Conservation (phyloP, 768 basidiomycete genomes). For the Scleroderma bovista region DNA sequence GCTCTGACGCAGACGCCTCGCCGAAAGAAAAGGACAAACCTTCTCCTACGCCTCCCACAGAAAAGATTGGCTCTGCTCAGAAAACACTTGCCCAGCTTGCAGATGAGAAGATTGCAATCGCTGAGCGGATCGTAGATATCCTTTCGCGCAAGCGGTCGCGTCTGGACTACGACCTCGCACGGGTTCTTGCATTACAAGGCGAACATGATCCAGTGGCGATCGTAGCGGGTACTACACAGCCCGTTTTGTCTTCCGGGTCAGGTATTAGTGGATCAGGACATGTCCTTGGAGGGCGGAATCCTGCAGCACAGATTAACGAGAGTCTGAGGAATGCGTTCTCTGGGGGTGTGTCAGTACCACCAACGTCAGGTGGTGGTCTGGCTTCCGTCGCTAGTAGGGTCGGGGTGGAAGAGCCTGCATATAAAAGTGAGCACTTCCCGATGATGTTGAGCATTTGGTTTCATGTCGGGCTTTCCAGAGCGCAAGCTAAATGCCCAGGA, state of each 20-base stretch:
- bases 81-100: constrained; percentile 28
- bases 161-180: constrained; percentile 41
- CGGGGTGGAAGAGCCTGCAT: constrained; percentile 20
- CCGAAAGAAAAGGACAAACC: constrained; percentile 35
- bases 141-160: constrained; percentile 41
- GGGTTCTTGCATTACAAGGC: constrained; percentile 40
- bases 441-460: neutral
- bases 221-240: constrained; percentile 23
- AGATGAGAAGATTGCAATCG: constrained; percentile 39
- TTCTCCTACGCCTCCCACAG: constrained; percentile 18
- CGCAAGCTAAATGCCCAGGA: constrained; percentile 26
- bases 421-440: constrained; percentile 23
- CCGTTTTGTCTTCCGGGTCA: constrained; percentile 8
- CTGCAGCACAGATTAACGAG: constrained; percentile 36
- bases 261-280: constrained; percentile 19
- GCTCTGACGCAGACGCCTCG: constrained; percentile 19
- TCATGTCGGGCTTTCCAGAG: constrained; percentile 12
- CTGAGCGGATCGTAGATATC: constrained; percentile 40
- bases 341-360: constrained; percentile 20
- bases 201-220: constrained; percentile 34
- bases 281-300: constrained; percentile 32
- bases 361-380: constrained; percentile 6
- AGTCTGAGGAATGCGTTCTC: constrained; percentile 33
- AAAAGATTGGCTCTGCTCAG: constrained; percentile 27
- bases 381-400: constrained; percentile 10